phyloP scores from a whole-genome alignment of 345 rosid species.

The Aegle marmelos region DNA sequence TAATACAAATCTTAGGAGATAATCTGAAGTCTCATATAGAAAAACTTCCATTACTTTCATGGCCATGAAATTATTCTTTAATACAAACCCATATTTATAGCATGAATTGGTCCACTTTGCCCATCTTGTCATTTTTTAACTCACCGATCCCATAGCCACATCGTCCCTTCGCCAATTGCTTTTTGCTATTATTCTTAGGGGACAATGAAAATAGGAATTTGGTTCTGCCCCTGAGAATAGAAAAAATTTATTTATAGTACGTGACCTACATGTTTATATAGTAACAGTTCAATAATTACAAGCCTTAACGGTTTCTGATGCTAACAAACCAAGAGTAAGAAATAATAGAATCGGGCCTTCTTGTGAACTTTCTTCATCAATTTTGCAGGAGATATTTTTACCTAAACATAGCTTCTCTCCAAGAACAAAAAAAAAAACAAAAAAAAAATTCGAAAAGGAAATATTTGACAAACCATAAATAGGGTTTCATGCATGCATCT shows the following conservation, averaged over 20 bases:
- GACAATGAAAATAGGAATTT: neutral
- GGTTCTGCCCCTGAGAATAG: conserved; percentile 6
- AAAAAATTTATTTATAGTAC: conserved; percentile 9
- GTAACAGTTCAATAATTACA: conserved; percentile 8
- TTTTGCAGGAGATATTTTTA: neutral
- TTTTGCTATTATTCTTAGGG: neutral
- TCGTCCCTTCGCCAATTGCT: conserved; percentile 4
- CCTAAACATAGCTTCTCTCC: neutral
- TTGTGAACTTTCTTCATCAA: neutral
- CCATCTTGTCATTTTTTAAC: neutral
- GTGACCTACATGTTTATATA: conserved; percentile 11
- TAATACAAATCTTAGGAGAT: no score
- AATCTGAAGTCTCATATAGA: neutral
- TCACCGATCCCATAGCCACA: neutral
- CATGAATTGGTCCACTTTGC: neutral
- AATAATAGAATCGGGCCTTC: neutral
- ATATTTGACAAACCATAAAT: neutral
- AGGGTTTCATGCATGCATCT: neutral
- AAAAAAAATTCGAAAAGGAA: neutral
- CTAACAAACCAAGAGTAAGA: neutral
- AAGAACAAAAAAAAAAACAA: neutral
- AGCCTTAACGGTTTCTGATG: conserved; percentile 10
- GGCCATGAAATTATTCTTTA: neutral
- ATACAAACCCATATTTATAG: neutral
- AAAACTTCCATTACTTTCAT: neutral